phyloP scores from a whole-genome alignment of 176 grass and related monocot genomes.

The Carex scoparia region DNA sequence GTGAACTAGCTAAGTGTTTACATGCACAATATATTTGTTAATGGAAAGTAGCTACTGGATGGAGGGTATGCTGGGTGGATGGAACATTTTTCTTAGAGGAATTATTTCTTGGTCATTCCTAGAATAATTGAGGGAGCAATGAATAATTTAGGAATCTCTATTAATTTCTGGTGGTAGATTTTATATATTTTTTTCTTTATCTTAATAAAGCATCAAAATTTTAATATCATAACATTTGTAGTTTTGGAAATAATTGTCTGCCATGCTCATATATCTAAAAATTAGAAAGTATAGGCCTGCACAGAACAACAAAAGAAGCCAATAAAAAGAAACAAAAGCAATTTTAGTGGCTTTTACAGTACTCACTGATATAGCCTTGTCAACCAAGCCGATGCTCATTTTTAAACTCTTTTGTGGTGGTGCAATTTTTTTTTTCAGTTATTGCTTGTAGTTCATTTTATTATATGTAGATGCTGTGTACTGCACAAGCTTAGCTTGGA shows the following conservation, averaged over 20 bases:
- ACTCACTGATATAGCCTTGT: background rate
- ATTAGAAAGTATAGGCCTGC: background rate
- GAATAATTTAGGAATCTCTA: background rate
- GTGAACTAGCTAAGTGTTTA: background rate
- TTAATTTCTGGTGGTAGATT: background rate
- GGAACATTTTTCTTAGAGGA: background rate
- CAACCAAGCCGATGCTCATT: background rate
- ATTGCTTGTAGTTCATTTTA: background rate
- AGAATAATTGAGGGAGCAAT: background rate
- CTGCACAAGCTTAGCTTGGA: slow-evolving; percentile 77
- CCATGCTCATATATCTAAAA: background rate
- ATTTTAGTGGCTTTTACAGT: background rate
- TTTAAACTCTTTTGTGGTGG: background rate
- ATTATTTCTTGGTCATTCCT: background rate
- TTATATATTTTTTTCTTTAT: background rate
- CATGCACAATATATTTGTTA: background rate
- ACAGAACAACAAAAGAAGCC: background rate
- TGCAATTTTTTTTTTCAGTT: background rate
- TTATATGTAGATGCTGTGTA: slow-evolving; percentile 39
- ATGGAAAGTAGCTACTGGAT: background rate
- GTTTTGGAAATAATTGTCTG: background rate
- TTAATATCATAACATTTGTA: background rate
- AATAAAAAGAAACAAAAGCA: background rate
- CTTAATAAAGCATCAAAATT: background rate
- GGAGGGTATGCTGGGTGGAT: background rate